Percentiles rank a stretch among this genome's conserved stretches.
Conservation (phyloP, 352 stramenopile species). For the Nothophytophthora sp. region DNA sequence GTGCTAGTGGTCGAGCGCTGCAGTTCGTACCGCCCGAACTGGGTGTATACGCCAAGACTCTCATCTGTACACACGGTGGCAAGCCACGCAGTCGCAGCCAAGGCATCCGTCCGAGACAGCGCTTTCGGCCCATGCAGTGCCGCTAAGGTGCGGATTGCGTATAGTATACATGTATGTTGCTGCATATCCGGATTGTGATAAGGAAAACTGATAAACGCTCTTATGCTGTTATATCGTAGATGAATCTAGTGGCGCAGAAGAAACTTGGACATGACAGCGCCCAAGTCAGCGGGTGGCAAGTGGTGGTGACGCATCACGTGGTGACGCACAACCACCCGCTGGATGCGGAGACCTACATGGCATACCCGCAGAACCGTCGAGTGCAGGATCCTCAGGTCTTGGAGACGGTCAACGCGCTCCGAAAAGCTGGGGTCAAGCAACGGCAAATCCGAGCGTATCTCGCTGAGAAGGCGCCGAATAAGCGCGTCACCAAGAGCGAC, state of each 20-base stretch:
- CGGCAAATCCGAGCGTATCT: conserved; percentile 12
- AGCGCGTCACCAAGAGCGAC: conserved; percentile 12
- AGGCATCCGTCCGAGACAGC: conserved; percentile 11
- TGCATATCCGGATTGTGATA: neutral
- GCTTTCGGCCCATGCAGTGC: conserved; percentile 18
- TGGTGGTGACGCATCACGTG: conserved; percentile 14
- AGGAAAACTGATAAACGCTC: neutral
- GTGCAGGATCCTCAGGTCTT: conserved; percentile 16
- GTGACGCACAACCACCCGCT: conserved; percentile 15
- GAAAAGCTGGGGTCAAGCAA: conserved; percentile 11
- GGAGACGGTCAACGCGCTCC: conserved; percentile 15
- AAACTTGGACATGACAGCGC: conserved; percentile 3
- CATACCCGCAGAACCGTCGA: conserved; percentile 14
- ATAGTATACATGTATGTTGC: neutral
- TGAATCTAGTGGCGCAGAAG: conserved; percentile 16
- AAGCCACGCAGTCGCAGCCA: conserved; percentile 13
- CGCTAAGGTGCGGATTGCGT: conserved; percentile 7
- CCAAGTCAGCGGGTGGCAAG: conserved; percentile 7
- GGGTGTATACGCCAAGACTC: conserved; percentile 21
- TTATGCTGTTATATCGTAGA: neutral
- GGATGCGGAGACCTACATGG: conserved; percentile 10
- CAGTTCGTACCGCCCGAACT: conserved; percentile 3
- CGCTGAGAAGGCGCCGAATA: conserved; percentile 6
- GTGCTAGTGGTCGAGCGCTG: neutral
- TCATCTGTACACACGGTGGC: conserved; percentile 19